A percentile compares a stretch with the other conserved stretches of the same genome.
phyloP scores from a whole-genome alignment of 148 eudicot genomes.

The Dianthus caryophyllus region DNA sequence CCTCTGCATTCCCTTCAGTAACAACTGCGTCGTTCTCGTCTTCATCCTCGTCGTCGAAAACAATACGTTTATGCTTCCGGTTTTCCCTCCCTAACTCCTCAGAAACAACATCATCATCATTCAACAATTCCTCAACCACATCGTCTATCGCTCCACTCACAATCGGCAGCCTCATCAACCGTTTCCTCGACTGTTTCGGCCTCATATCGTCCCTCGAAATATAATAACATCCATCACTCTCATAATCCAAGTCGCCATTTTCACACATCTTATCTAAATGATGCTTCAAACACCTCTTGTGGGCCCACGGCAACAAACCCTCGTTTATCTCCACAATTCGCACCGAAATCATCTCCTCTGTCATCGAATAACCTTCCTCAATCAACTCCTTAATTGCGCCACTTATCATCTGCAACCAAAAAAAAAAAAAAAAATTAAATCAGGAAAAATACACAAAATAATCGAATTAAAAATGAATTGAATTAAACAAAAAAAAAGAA shows the following conservation, averaged over 20 bases:
- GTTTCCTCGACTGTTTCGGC: not conserved
- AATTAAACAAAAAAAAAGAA: not conserved
- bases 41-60: conserved; percentile 10
- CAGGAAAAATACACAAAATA: too few species aligned
- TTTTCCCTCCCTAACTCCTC: not conserved
- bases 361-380: conserved; percentile 44
- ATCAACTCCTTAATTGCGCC: conserved; percentile 42
- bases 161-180: not conserved
- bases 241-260: conserved; percentile 31
- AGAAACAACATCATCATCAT: too few species aligned
- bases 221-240: conserved; percentile 7
- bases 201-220: not conserved
- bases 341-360: conserved; percentile 43
- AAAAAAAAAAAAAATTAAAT: too few species aligned
- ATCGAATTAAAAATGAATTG: too few species aligned
- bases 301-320: conserved; percentile 68
- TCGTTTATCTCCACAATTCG: conserved; percentile 31
- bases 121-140: conserved; percentile 1
- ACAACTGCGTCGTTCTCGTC: conserved; percentile 8
- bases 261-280: conserved; percentile 50
- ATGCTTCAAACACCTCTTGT: conserved; percentile 36
- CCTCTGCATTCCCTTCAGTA: conserved; percentile 13
- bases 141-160: not conserved
- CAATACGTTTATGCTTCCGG: conserved; percentile 3
- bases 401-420: conserved; percentile 69